phyloP scores from a whole-genome alignment of 257 asterid species.

The Cynanchum wilfordii region DNA sequence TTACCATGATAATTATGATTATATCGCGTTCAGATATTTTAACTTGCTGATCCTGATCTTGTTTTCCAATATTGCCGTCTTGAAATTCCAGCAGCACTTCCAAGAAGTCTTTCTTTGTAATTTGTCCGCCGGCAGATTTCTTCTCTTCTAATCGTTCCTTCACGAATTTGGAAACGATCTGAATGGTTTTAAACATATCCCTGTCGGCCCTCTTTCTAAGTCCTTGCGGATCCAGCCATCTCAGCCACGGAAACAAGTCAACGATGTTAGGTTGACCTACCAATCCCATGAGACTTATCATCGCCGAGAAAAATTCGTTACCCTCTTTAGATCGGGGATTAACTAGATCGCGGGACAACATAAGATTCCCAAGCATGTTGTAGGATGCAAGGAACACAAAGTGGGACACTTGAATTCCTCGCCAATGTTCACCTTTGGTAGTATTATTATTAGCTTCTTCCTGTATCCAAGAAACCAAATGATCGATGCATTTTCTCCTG shows the following conservation, averaged over 20 bases:
- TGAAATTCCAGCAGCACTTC: constrained; percentile 47
- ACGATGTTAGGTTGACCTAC: constrained; percentile 27
- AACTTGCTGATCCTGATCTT: constrained; percentile 21
- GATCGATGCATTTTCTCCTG: constrained; percentile 25
- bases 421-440: not conserved
- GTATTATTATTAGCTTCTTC: constrained; percentile 5
- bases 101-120: constrained; percentile 34
- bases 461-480: constrained; percentile 26
- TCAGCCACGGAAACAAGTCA: constrained; percentile 30
- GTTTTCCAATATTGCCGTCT: constrained; percentile 28
- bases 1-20: constrained; percentile 45
- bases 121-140: not conserved
- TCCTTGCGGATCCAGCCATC: constrained; percentile 31
- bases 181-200: constrained; percentile 18
- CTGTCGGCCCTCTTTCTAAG: constrained; percentile 11
- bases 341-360: constrained; percentile 28
- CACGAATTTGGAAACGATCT: constrained; percentile 26
- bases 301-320: constrained; percentile 27
- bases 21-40: constrained; percentile 42
- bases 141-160: constrained; percentile 15
- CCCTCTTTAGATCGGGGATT: constrained; percentile 26
- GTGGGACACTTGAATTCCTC: constrained; percentile 17
- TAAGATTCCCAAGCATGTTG: constrained; percentile 33
- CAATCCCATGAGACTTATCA: constrained; percentile 31
- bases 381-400: constrained; percentile 32